These are phyloP conservation scores for Citrus unshiu DNA, from an alignment of 345 rosid species.

Conservation along the genomic window DNA sequence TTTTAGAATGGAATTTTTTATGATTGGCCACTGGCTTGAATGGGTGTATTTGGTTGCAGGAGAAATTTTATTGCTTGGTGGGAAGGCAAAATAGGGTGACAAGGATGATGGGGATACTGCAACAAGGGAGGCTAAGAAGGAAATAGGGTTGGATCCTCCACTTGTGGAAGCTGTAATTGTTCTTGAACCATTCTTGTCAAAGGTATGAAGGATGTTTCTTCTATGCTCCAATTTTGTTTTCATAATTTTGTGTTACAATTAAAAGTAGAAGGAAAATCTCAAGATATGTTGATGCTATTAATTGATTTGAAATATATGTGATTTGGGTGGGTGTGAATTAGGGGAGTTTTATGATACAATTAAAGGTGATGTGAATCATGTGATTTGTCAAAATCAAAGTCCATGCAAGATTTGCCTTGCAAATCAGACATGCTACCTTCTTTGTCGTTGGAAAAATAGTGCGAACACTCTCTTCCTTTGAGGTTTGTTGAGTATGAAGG, in stretches of 20 bases:
- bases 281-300: background rate
- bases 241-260: background rate
- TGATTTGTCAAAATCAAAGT: background rate
- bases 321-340: background rate
- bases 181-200: conserved; percentile 86
- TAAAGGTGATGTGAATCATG: background rate
- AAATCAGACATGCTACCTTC: too few species aligned
- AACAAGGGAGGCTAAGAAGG: conserved; percentile 68
- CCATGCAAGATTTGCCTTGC: too few species aligned
- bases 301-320: background rate
- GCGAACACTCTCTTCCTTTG: too few species aligned
- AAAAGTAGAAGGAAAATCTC: background rate
- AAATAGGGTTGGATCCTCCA: conserved; percentile 67
- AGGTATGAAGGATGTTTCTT: conserved; percentile 39
- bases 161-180: conserved; percentile 57
- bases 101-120: conserved; percentile 64
- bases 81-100: conserved; percentile 66
- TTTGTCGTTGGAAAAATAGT: too few species aligned
- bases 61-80: conserved; percentile 81
- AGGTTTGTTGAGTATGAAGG: too few species aligned
- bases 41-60: conserved; percentile 39
- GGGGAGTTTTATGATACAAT: background rate
- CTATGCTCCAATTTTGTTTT: background rate
- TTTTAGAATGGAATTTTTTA: background rate
- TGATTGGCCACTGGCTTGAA: background rate